Base-by-base conservation (phyloP, 2,329 filamentous ascomycete species). In the Alternaria rosae region DNA sequence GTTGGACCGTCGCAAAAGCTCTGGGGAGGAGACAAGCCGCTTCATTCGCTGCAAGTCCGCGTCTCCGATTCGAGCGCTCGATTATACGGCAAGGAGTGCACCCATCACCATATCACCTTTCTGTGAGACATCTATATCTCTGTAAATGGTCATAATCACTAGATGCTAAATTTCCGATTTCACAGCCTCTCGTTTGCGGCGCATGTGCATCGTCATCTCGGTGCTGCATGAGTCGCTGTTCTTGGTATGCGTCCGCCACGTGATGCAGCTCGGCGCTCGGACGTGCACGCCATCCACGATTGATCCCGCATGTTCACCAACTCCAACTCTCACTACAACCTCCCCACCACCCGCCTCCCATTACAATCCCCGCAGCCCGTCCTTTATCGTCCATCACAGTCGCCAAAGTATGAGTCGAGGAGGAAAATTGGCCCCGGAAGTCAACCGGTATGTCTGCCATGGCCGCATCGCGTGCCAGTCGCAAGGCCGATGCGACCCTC, bases 371-470 rank as follows among this genome's bases (percentile, higher is more conserved):
- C 64, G 66, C 66, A 73, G 70, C 65, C 69, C 61, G 62, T 71
- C 68, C 48, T 59, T 69, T 56, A 60, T 43, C 60, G 56, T 61
- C 65, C 54, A 63, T 57, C 53, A 61, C 70, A 69, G 72, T 72
- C 72, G 68, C 72, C 76, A 77, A 93, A 91, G 89, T 90, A 97
- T 97, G 93, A 96, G 91, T 93, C 91, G 92, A 85, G 90, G 89
- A 86, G 91, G 90, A 85, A 98, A 97, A 89, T 91, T 98, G 88
- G 94, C 94, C 85, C 94, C 95, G 84, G 95, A 99, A 92, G 94
- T 97, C 86, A 98, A 98, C 87, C 91, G 93, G 93, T 96, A 85
- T 79, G 91, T 85, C 64, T 55, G 59, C 59, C 55, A 42, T 48
- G 50, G 59, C 64, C 66, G 61, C 62, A 56, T 59, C 59, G 58